Evolutionary conservation across 2,329 filamentous ascomycete genomes (phyloP).

Genomic region (Ophiostoma novo-ulmi): DNA sequence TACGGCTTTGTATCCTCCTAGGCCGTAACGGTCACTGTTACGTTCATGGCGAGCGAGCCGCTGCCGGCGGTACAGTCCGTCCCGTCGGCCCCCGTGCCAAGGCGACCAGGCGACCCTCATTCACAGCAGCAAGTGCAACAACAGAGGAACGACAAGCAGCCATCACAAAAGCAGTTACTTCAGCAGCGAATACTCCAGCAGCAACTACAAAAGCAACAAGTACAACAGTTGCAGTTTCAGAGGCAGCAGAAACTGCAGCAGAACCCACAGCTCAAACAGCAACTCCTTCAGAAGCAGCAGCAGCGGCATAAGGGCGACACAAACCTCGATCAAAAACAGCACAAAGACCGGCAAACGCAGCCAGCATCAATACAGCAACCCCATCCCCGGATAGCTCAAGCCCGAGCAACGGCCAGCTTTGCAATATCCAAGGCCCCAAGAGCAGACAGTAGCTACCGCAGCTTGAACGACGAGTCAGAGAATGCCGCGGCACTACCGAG

Average conservation of each 20-base stretch:
- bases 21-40: background rate
- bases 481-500: background rate
- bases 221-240: conserved; percentile 12
- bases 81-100: conserved; percentile 17
- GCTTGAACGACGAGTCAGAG: conserved; percentile 21
- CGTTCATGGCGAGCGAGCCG: conserved; percentile 24
- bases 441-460: conserved; percentile 19
- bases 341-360: conserved; percentile 3
- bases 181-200: conserved; percentile 23
- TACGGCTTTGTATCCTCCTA: conserved; percentile 2
- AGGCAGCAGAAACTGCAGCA: conserved; percentile 18
- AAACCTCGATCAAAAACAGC: background rate
- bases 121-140: conserved; percentile 14
- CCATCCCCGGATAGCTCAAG: conserved; percentile 4
- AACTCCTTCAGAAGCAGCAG: conserved; percentile 17
- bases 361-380: conserved; percentile 6
- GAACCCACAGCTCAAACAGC: conserved; percentile 15
- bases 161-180: conserved; percentile 21
- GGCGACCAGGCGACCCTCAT: conserved; percentile 17
- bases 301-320: conserved; percentile 3
- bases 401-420: conserved; percentile 1
- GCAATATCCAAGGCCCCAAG: conserved; percentile 12
- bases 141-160: conserved; percentile 19
- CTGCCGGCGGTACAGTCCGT: conserved; percentile 18
- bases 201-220: conserved; percentile 18